These are phyloP conservation scores for Grifola frondosa DNA, from an alignment of 1,284 basidiomycete species.

Conservation along the genomic window DNA sequence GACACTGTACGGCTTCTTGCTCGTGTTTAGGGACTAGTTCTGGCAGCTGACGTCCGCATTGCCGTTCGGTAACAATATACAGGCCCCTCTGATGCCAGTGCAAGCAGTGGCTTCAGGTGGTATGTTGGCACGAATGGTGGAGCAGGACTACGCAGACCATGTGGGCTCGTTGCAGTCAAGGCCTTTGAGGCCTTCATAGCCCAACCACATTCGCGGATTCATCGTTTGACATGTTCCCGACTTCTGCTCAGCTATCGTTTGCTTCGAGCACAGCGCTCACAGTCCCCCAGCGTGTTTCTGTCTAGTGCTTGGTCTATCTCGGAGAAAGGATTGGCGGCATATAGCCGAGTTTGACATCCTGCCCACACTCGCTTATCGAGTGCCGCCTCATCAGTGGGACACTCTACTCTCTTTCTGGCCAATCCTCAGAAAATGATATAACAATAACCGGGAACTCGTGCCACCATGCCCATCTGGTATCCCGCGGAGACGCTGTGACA, in stretches of 20 bases:
- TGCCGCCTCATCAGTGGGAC: slow-evolving; percentile 67
- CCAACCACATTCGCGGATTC: slow-evolving; percentile 16
- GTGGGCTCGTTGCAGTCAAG: slow-evolving; percentile 68
- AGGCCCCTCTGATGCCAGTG: slow-evolving; percentile 77
- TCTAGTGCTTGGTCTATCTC: no score
- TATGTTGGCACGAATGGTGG: slow-evolving; percentile 53
- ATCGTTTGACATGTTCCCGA: slow-evolving; percentile 4
- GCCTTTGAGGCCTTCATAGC: no score
- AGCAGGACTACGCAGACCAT: slow-evolving; percentile 65
- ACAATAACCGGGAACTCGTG: no score
- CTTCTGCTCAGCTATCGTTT: slow-evolving; percentile 57
- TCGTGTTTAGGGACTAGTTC: slow-evolving; percentile 79
- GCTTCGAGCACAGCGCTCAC: slow-evolving; percentile 56
- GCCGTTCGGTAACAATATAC: slow-evolving; percentile 68
- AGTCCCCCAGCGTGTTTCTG: slow-evolving; percentile 70
- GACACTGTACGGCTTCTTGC: slow-evolving; percentile 55
- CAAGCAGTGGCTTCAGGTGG: slow-evolving; percentile 65
- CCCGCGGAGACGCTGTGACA: slow-evolving; percentile 62
- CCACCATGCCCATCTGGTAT: no score
- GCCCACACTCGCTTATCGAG: slow-evolving; percentile 65
- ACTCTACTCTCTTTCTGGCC: slow-evolving; percentile 71
- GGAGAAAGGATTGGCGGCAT: no score
- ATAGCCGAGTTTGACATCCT: slow-evolving; percentile 64
- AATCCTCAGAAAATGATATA: slow-evolving; percentile 61
- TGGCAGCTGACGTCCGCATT: slow-evolving; percentile 66